phyloP scores from a whole-genome alignment of 2,329 filamentous ascomycete genomes.

The Didymella pomorum region DNA sequence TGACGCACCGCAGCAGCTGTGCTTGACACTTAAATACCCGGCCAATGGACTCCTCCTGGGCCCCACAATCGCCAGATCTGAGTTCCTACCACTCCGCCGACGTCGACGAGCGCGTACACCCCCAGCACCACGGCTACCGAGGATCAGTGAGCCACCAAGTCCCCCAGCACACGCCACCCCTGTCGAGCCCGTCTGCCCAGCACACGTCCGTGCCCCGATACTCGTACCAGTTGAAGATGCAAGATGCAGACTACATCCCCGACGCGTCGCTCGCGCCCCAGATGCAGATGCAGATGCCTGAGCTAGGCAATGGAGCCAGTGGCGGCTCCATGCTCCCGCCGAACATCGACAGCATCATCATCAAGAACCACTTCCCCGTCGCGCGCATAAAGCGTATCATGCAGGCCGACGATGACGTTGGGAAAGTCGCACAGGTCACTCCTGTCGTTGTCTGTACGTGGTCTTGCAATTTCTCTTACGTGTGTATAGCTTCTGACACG shows the following conservation, averaged over 20 bases:
- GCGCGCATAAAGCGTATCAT: conserved; percentile 98
- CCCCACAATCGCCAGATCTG: conserved; percentile 56
- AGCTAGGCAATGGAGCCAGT: conserved; percentile 33
- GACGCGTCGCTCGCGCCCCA: conserved; percentile 40
- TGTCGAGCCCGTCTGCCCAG: conserved; percentile 27
- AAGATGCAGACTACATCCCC: conserved; percentile 49
- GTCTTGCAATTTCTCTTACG: conserved; percentile 3
- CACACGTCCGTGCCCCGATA: conserved; percentile 21
- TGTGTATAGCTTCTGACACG: conserved; percentile 13
- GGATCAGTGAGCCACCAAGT: conserved; percentile 44
- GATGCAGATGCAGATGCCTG: conserved; percentile 24
- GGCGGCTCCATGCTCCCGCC: conserved; percentile 40
- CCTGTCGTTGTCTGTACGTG: conserved; percentile 84
- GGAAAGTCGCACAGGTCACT: conserved; percentile 97
- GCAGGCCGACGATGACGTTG: conserved; percentile 98
- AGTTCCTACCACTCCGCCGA: conserved; percentile 57
- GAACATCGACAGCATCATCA: conserved; percentile 67
- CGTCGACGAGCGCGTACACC: conserved; percentile 44
- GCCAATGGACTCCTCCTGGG: conserved; percentile 49
- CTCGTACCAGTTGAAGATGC: conserved; percentile 39
- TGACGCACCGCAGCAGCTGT: conserved; percentile 24
- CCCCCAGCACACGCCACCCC: conserved; percentile 33
- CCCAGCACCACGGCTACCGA: conserved; percentile 50
- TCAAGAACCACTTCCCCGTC: conserved; percentile 95
- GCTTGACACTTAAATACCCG: conserved; percentile 25